Conservation (phyloP, 179 eudicot species). For the Spinacia oleracea region DNA sequence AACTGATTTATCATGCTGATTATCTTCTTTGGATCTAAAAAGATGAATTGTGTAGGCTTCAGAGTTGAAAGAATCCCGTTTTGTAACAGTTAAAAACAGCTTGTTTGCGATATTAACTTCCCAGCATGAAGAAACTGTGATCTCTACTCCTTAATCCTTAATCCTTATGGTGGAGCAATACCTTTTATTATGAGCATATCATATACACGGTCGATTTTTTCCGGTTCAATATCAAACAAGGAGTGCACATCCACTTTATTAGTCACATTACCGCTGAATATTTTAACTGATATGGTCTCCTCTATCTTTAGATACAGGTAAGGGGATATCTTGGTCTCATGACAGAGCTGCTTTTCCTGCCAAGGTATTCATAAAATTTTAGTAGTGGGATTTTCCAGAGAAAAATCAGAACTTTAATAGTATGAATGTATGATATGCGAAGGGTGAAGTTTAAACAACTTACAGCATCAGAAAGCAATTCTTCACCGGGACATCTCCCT, state of each 20-base stretch:
- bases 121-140: background rate
- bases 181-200: slow-evolving; percentile 44
- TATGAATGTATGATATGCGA: background rate
- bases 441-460: slow-evolving; percentile 6
- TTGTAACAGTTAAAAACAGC: background rate
- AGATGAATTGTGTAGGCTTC: background rate
- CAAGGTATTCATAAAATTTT: slow-evolving; percentile 12
- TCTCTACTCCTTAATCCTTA: too few relatives aligned
- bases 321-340: slow-evolving; percentile 34
- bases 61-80: background rate
- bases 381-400: background rate
- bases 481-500: slow-evolving; percentile 33
- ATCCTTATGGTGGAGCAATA: slow-evolving; percentile 34
- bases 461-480: slow-evolving; percentile 43
- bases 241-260: slow-evolving; percentile 34
- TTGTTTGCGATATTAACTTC: background rate
- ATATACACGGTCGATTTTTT: slow-evolving; percentile 35
- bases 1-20: background rate
- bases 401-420: background rate
- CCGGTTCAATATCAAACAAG: slow-evolving; percentile 31
- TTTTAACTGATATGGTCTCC: slow-evolving; percentile 34
- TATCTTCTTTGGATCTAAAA: background rate
- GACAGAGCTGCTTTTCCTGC: slow-evolving; percentile 42
- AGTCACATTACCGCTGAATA: slow-evolving; percentile 37
- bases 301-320: slow-evolving; percentile 36